Conservation (phyloP, 495 filamentous ascomycete genomes). For the Penicillium goetzii region DNA sequence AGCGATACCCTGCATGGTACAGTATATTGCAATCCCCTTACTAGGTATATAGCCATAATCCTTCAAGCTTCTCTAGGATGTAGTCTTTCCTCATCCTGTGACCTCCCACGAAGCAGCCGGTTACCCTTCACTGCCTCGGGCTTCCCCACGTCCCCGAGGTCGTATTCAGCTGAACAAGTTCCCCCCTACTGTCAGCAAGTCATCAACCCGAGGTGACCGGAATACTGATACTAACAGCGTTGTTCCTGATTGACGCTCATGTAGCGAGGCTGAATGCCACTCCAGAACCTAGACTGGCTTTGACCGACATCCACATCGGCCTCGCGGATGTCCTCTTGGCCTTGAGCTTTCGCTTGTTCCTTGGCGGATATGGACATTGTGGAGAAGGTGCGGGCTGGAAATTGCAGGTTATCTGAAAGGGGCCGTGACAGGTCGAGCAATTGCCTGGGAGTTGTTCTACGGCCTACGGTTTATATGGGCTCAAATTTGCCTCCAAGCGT, state of each 20-base stretch:
- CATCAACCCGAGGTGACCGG: neutral
- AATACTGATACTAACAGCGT: neutral
- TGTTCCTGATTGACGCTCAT: slow-evolving; percentile 4
- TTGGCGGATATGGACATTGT: slow-evolving; percentile 3
- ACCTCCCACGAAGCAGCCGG: slow-evolving; percentile 12
- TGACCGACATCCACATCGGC: neutral
- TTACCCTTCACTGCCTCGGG: slow-evolving; percentile 12
- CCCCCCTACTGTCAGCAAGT: neutral
- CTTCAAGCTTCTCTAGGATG: neutral
- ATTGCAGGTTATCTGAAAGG: neutral
- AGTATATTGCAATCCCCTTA: neutral
- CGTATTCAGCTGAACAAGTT: slow-evolving; percentile 13
- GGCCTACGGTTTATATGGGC: neutral
- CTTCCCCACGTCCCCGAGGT: slow-evolving; percentile 16
- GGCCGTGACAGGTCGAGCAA: neutral
- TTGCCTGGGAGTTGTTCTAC: neutral
- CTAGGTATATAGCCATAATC: neutral
- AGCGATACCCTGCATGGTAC: neutral
- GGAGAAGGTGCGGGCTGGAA: neutral
- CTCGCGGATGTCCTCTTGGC: neutral
- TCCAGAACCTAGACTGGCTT: neutral
- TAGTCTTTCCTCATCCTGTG: slow-evolving; percentile 16
- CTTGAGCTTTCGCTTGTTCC: slow-evolving; percentile 5
- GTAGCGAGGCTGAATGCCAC: slow-evolving; percentile 5
- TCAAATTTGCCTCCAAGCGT: slow-evolving; percentile 11